Conservation (phyloP, 1,139 yeast genomes). For the Wickerhamiella infanticola region DNA sequence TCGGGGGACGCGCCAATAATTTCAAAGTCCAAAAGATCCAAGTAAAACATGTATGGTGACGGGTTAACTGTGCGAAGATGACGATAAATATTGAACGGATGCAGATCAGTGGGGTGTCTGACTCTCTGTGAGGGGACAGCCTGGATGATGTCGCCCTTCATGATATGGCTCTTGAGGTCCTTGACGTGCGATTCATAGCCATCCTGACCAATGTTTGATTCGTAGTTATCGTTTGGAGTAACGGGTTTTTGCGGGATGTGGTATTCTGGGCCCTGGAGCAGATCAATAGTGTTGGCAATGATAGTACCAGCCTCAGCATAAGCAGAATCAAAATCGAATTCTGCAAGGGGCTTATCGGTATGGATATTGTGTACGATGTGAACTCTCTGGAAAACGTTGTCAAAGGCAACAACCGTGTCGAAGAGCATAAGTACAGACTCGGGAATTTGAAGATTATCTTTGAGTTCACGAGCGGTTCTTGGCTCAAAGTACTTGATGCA, state of each 20-base stretch:
- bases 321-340: constrained; percentile 30
- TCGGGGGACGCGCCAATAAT: constrained; percentile 97
- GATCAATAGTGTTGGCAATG: constrained; percentile 41
- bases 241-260: constrained; percentile 63
- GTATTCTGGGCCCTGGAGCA: constrained; percentile 33
- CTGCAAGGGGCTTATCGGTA: constrained; percentile 28
- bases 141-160: constrained; percentile 86
- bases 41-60: constrained; percentile 87
- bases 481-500: constrained; percentile 96
- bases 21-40: constrained; percentile 83
- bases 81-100: constrained; percentile 90
- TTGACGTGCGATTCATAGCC: constrained; percentile 80
- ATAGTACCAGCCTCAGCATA: constrained; percentile 41
- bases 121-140: constrained; percentile 97
- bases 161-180: constrained; percentile 60
- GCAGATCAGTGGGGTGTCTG: constrained; percentile 84
- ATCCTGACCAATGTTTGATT: constrained; percentile 80
- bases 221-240: constrained; percentile 41
- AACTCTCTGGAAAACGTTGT: constrained; percentile 83
- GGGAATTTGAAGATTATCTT: constrained; percentile 70
- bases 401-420: constrained; percentile 81
- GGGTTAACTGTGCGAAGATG: constrained; percentile 93
- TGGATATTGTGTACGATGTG: constrained; percentile 74
- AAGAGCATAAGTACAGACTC: constrained; percentile 86
- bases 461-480: constrained; percentile 52